Conservation (phyloP, 2,329 filamentous ascomycete species). For the Fulvia fulva region DNA sequence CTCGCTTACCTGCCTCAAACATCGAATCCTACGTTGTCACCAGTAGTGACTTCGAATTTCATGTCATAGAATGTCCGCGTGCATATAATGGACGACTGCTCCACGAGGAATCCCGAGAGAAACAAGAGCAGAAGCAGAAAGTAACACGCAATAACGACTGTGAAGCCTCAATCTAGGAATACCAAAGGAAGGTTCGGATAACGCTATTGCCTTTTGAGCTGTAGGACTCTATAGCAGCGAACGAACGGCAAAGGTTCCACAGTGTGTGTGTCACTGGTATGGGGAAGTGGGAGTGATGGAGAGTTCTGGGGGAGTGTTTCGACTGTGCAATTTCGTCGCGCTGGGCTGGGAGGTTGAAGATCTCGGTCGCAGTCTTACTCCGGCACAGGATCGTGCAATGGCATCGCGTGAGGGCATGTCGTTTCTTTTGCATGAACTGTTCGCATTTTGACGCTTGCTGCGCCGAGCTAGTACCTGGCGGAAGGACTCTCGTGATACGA, state of each 20-base stretch:
- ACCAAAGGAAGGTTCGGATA: constrained; percentile 2
- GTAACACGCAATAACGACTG: background rate
- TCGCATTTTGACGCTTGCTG: constrained; percentile 25
- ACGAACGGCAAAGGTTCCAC: constrained; percentile 4
- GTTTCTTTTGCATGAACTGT: constrained; percentile 23
- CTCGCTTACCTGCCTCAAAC: background rate
- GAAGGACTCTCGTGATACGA: background rate
- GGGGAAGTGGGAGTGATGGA: background rate
- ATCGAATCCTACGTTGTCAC: no score
- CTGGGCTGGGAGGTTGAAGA: background rate
- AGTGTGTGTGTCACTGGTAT: background rate
- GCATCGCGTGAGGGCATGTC: background rate
- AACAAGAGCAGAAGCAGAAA: constrained; percentile 1
- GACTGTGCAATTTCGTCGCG: background rate
- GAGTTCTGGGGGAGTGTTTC: background rate
- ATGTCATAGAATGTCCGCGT: background rate
- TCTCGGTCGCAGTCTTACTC: background rate
- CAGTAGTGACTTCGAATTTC: no score
- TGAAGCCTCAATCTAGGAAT: constrained; percentile 1
- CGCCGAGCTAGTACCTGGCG: constrained; percentile 21
- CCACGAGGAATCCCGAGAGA: background rate
- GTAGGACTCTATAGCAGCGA: background rate
- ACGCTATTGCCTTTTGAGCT: constrained; percentile 1
- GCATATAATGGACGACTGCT: constrained; percentile 1
- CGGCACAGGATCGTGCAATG: background rate